Base-by-base conservation (phyloP, 306 rosid species). In the Adenanthera pavonina region DNA sequence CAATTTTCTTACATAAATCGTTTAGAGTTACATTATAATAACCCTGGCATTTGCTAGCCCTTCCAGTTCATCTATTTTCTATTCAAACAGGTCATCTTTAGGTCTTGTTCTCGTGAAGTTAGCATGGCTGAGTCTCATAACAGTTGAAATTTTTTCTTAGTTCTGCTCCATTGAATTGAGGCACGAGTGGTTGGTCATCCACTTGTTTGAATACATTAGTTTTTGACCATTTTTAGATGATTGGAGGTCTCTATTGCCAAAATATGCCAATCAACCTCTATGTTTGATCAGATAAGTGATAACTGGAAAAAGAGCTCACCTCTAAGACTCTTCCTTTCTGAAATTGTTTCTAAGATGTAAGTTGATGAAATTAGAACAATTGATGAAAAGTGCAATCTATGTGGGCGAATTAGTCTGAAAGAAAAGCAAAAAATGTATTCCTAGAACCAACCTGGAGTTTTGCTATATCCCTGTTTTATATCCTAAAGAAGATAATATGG, bases 341-440 rank as follows among this genome's bases (percentile, higher is more conserved):
- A 19, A 72, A 60, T 33, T 69, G 8, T 53, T 72, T 71, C 52
- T 15, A 1, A 17, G 59, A 15, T 44, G 34, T 52, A 57, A 17
- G 72, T 54, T 71, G 76, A 80, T 71, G 54, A 57, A 25, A 72
- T 69, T 56, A 72, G 36, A 43, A 8, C 13, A 19, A 38, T 67
- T n/a, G n/a, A n/a, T 67, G 53, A 43, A 41, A 48, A 41, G 15
- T 40, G 66, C 47, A 4, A 10, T 59, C 54, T 30, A 53, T 71
- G 43, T 7, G 40, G 44, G 30, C 14, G 25, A 64, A 7, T 49
- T 67, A 57, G 74, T 67, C 56, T 66, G 72, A 48, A 53, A 65
- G 77, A n/a, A 48, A 66, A 72, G 73, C 53, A 14, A 60, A 14
- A 20, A 57, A 9, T 11, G 25, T 10, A 14, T 53, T 72, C 44